Conservation (phyloP, 2,329 filamentous ascomycete genomes). For the Nothophoma quercina region DNA sequence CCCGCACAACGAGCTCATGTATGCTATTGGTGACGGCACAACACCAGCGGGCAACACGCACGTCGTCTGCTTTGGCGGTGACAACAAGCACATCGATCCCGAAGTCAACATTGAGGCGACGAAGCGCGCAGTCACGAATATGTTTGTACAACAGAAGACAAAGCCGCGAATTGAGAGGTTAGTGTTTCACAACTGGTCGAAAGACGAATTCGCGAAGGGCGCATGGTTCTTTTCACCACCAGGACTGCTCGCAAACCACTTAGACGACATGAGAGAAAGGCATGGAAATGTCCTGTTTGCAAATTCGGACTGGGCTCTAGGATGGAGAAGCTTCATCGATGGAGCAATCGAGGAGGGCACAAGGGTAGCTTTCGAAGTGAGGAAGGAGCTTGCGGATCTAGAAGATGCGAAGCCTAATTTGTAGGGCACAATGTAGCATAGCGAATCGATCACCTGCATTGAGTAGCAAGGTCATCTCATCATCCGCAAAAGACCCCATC, state of each 20-base stretch:
- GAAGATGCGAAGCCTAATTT: neutral
- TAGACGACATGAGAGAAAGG: conserved; percentile 51
- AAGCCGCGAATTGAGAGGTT: conserved; percentile 21
- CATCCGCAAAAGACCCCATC: no score
- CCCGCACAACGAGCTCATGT: conserved; percentile 54
- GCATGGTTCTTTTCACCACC: conserved; percentile 47
- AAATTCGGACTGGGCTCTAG: conserved; percentile 58
- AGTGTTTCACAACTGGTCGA: conserved; percentile 60
- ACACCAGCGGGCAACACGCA: conserved; percentile 55
- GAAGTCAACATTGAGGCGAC: conserved; percentile 52
- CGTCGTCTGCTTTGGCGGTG: conserved; percentile 56
- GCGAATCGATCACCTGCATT: no score
- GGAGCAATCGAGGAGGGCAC: conserved; percentile 59
- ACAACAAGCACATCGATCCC: conserved; percentile 54
- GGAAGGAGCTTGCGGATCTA: conserved; percentile 20
- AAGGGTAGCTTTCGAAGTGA: conserved; percentile 43
- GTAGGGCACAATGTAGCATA: no score
- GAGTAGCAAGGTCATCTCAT: no score
- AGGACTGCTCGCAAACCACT: conserved; percentile 48
- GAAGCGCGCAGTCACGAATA: conserved; percentile 42
- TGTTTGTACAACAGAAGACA: conserved; percentile 27
- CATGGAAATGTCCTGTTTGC: conserved; percentile 59
- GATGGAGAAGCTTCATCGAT: conserved; percentile 61
- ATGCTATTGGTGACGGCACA: conserved; percentile 55
- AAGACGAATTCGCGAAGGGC: conserved; percentile 57